Evolutionary conservation across 257 asterid genomes (phyloP), one percentile per base, ranked within the genome.

Genomic region (Gentiana macrophylla): DNA sequence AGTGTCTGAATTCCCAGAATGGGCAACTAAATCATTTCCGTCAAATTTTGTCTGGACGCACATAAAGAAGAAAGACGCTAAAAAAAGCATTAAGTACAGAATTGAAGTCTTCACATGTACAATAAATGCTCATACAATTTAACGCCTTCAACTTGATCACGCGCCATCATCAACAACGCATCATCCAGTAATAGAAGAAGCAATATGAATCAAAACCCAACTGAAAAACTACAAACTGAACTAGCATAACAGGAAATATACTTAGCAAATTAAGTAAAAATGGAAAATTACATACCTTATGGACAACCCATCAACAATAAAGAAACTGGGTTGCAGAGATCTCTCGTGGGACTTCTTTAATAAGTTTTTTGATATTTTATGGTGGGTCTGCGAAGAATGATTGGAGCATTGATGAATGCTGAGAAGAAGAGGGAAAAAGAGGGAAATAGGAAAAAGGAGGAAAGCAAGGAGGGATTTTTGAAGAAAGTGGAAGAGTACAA

Each of bases 121-220:
- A 64, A 61, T 67, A 72, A 83, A 80, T 80, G 80, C 61, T 67
- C 68, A 37, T 70, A 52, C 51, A 70, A 59, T 41, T 61, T 32
- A 50, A 24, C 59, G 37, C 50, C 10, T 32, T 7, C 50, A 8
- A 56, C 58, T 48, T 64, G 12, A 45, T 52, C 12, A 54, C 36
- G 34, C 65, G 59, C 32, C 65, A 67, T 32, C 53, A 72, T 52
- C 15, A 34, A 7, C 24, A 46, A 6, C 45, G 32, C 57, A 55
- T 43, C 13, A 34, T 7, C 35, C 54, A 55, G 6, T 24, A 49
- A 11, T 44, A 41, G 5, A 33, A 12, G 8, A 52, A 61, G 9
- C 34, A 35, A 24, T 12, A 10, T 37, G 57, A 50, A 32, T 8
- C 36, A 37, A 61, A 33, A 44, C 33, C 13, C 8, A 68, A 45